Conservation (phyloP, 306 rosid species). For the Trifolium fragiferum region DNA sequence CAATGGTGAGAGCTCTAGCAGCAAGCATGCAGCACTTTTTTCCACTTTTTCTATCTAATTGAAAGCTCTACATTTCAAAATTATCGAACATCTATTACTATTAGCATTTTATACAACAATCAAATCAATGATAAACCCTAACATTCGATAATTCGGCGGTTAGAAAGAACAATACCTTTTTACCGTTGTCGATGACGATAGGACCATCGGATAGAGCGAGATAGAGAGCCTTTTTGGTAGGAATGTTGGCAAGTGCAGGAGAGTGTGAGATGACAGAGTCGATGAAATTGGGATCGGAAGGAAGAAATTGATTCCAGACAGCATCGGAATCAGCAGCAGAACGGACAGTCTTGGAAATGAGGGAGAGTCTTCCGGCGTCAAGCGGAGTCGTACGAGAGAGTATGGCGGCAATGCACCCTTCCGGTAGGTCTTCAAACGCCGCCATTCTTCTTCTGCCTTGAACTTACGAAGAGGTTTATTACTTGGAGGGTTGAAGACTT, state of each 20-base stretch:
- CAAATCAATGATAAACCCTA: no score
- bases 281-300: neutral
- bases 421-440: neutral
- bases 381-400: neutral
- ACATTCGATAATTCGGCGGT: no score
- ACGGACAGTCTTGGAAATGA: neutral
- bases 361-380: neutral
- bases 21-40: constrained; percentile 50
- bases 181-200: no score
- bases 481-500: no score
- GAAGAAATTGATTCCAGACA: neutral
- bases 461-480: no score
- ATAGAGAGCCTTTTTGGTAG: neutral
- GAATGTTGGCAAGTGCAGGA: neutral
- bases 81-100: neutral
- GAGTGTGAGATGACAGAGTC: neutral
- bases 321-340: neutral
- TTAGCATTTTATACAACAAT: neutral
- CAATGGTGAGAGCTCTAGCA: constrained; percentile 39
- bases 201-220: no score
- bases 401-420: neutral
- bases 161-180: no score
- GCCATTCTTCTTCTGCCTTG: no score
- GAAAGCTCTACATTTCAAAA: constrained; percentile 44
- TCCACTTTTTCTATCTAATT: constrained; percentile 48